phyloP scores from a whole-genome alignment of 1,284 basidiomycete genomes.

The Neolentinus lepideus region DNA sequence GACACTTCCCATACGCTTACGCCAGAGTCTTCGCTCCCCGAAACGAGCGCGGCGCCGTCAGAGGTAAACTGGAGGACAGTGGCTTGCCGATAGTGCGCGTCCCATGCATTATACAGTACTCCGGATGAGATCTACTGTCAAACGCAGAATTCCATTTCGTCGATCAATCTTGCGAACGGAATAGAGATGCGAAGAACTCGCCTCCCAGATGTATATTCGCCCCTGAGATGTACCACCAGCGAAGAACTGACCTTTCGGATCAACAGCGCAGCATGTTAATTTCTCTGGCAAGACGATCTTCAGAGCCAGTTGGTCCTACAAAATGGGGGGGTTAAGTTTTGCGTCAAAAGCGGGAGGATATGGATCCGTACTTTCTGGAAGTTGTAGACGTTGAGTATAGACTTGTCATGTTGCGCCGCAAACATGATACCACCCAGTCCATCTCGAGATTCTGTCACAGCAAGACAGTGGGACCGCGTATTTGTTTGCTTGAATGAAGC shows the following conservation, averaged over 20 bases:
- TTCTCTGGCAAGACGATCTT: conserved; percentile 91
- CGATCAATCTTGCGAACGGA: conserved; percentile 10
- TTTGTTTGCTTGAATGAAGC: conserved; percentile 74
- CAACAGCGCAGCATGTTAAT: conserved; percentile 72
- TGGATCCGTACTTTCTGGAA: conserved; percentile 65
- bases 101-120: conserved; percentile 83
- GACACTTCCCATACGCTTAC: conserved; percentile 87
- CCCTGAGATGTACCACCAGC: conserved; percentile 87
- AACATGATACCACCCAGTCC: conserved; percentile 72
- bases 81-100: conserved; percentile 91
- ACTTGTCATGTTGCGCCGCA: conserved; percentile 73
- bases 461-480: conserved; percentile 48
- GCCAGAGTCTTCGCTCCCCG: conserved; percentile 86
- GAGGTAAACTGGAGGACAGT: conserved; percentile 77
- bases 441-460: conserved; percentile 53
- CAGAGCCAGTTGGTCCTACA: conserved; percentile 78
- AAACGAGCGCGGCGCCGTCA: conserved; percentile 77
- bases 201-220: conserved; percentile 94
- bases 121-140: conserved; percentile 76
- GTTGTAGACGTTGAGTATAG: conserved; percentile 72
- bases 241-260: conserved; percentile 68
- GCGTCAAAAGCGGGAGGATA: conserved; percentile 4
- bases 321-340: not conserved
- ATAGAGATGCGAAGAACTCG: conserved; percentile 25
- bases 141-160: conserved; percentile 1